Evolutionary conservation across 495 filamentous ascomycete genomes (phyloP), one percentile per base, ranked within the genome.

Genomic region (Xylona heveae): DNA sequence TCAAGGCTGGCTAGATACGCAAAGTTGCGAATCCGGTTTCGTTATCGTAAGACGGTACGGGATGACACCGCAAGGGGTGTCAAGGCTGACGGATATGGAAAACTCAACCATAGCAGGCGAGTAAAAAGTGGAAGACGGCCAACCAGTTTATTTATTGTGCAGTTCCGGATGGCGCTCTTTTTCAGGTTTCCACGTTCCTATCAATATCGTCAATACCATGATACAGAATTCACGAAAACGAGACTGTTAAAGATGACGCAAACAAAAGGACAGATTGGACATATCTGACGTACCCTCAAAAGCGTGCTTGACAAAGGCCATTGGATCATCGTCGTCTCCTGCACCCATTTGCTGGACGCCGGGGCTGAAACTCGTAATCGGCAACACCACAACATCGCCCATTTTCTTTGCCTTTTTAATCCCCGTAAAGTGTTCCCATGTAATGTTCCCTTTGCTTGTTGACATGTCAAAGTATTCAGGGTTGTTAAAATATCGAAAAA

Each of bases 291-390:
- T 50, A 94, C 88, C 88, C 61, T 85, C 82, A 55, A 97, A 97
- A 27, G 83, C 71, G 52, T 97, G 88, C 55, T 91, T 80, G 34
- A 97, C 88, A 59, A 92, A 95, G 3, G 88, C 88, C 81, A 95
- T 88, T 4, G 84, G 82, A 45, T 95, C 74, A 43, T 94, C 84
- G 8, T 70, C 62, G 33, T 88, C 83, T 38, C 71, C 73, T n/a
- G 88, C 80, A 19, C 75, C 77, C 81, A 94, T 95, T 45, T 90
- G 80, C 39, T 74, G 66, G 22, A 95, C 81, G 4, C 88, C 88
- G 4, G 88, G 90, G 42, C 80, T 91, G 57, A 97, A 97, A 53
- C 81, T 90, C 2, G 88, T 97, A 40, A 97, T 95, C 17, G 31
- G 38, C 23, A 51, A 37, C 30, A 49, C 37, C 33, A 49, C 39